Conservation (phyloP, 768 basidiomycete genomes). For the Mycena maculata region DNA sequence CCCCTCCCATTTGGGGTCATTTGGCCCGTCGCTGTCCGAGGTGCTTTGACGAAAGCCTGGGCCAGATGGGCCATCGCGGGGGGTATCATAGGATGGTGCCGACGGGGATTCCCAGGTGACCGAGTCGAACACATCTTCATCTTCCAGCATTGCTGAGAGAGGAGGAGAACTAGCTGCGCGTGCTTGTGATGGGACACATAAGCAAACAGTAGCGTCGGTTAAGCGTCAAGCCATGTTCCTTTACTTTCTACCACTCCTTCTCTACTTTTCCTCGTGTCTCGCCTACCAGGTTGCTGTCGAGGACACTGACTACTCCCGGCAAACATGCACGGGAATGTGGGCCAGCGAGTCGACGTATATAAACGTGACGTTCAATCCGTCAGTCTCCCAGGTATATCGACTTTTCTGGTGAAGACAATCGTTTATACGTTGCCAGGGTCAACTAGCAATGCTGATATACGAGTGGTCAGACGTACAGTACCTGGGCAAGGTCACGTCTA, state of each 20-base stretch:
- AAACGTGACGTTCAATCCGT: constrained; percentile 84
- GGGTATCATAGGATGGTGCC: constrained; percentile 61
- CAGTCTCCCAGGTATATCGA: too few species aligned
- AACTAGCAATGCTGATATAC: constrained; percentile 93
- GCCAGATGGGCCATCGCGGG: constrained; percentile 57
- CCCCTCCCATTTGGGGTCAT: constrained; percentile 93
- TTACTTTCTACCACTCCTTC: constrained; percentile 21
- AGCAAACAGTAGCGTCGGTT: constrained; percentile 10
- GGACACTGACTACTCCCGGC: constrained; percentile 76
- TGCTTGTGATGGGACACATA: background rate
- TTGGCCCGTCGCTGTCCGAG: constrained; percentile 76
- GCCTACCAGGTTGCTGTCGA: constrained; percentile 25
- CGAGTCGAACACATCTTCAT: constrained; percentile 93
- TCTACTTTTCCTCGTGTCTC: constrained; percentile 16
- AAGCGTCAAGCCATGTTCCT: background rate
- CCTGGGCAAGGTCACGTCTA: constrained; percentile 77
- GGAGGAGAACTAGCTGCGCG: background rate
- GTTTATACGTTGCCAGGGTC: constrained; percentile 88
- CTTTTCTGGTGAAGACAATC: too few species aligned
- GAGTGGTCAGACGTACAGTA: constrained; percentile 93
- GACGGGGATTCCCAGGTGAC: constrained; percentile 90
- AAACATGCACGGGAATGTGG: constrained; percentile 98
- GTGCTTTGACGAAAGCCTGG: constrained; percentile 89
- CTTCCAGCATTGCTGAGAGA: constrained; percentile 72
- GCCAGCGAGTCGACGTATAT: constrained; percentile 81